Conservation (phyloP, 768 basidiomycete species). For the Russula sp. region DNA sequence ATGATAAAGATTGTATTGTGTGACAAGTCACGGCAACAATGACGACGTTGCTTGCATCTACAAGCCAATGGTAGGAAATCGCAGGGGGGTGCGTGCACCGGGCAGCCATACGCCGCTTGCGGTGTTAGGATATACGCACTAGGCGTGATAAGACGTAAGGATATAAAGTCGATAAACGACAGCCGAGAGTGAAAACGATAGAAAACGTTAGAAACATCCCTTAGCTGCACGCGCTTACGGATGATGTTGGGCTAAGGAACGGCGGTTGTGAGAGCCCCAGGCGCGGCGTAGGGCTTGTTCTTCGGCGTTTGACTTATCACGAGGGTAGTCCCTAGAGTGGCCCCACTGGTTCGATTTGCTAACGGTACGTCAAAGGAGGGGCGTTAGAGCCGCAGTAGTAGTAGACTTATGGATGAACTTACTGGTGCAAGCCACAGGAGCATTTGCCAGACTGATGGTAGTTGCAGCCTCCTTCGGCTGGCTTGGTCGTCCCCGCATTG, state of each 20-base stretch:
- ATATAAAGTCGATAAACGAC: background rate
- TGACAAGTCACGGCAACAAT: background rate
- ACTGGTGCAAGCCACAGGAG: too few species aligned
- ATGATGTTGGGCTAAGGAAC: background rate
- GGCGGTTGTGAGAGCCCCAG: background rate
- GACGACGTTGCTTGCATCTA: background rate
- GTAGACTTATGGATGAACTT: too few species aligned
- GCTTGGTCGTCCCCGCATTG: too few species aligned
- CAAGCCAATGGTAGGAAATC: background rate
- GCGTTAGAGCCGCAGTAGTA: too few species aligned
- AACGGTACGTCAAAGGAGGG: too few species aligned
- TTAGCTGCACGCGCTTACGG: background rate
- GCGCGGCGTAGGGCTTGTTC: background rate
- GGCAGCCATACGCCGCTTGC: slow-evolving; percentile 3
- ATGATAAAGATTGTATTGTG: background rate
- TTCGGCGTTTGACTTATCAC: too few species aligned
- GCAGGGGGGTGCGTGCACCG: background rate
- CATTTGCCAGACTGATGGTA: too few species aligned
- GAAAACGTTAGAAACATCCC: background rate
- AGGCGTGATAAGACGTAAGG: background rate
- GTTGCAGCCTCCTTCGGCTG: too few species aligned
- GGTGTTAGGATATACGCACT: slow-evolving; percentile 1
- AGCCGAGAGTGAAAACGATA: background rate
- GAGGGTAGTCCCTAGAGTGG: too few species aligned
- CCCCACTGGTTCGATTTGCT: too few species aligned